Evolutionary conservation across 257 asterid genomes (phyloP).

Genomic region (Gentiana dahurica): DNA sequence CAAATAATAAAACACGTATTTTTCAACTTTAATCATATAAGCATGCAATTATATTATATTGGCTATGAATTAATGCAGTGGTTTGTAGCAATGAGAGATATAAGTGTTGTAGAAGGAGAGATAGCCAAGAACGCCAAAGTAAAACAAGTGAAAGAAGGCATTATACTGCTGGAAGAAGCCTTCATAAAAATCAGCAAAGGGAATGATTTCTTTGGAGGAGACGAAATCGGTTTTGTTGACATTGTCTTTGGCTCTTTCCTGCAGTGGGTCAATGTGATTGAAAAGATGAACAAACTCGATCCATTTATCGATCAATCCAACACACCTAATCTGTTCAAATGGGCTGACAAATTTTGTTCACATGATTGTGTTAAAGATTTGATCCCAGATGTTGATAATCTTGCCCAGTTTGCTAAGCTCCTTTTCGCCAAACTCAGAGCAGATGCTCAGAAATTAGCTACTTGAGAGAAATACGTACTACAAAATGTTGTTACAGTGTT

Average conservation of each 20-base stretch:
- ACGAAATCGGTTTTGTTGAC: conserved; percentile 11
- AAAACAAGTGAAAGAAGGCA: background rate
- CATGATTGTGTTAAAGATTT: no score
- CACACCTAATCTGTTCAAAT: background rate
- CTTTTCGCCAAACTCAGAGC: no score
- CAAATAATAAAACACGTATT: background rate
- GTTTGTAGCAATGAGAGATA: no score
- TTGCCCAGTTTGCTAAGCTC: no score
- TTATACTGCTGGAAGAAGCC: conserved; percentile 4
- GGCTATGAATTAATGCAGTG: background rate
- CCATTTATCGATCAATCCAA: background rate
- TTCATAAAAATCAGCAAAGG: conserved; percentile 1
- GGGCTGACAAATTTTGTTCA: background rate
- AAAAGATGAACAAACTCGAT: background rate
- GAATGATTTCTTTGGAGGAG: conserved; percentile 14
- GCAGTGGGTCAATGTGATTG: background rate
- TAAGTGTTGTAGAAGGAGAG: background rate
- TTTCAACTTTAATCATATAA: background rate
- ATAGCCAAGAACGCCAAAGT: conserved; percentile 2
- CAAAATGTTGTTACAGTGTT: no score
- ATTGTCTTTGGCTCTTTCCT: conserved; percentile 3
- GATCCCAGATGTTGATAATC: no score
- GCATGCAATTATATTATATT: background rate
- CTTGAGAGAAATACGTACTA: no score
- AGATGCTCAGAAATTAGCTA: background rate